Percentiles rank a stretch among this genome's conserved stretches.
These are phyloP conservation scores for Colletotrichum sp. DNA, from an alignment of 2,329 filamentous ascomycete species.

Conservation along the genomic window DNA sequence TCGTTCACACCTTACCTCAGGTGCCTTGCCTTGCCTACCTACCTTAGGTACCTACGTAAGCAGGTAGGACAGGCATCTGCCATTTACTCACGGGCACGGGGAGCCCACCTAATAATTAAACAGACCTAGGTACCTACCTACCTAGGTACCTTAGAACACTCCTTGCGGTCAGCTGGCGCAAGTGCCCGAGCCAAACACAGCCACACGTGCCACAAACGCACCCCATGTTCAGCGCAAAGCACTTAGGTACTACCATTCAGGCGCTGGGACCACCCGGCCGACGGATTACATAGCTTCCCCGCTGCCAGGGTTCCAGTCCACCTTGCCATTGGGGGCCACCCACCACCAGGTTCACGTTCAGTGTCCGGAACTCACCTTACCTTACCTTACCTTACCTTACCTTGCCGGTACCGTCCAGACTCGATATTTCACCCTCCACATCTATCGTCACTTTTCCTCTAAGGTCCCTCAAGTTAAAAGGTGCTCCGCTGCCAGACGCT, in stretches of 20 bases:
- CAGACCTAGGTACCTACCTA: not conserved
- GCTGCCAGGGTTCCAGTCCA: slow-evolving; percentile 6
- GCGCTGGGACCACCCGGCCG: slow-evolving; percentile 1
- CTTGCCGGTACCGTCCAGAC: not conserved
- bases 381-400: not conserved
- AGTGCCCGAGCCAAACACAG: not conserved
- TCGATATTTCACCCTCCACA: not conserved
- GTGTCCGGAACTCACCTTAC: not conserved
- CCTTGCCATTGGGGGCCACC: not conserved
- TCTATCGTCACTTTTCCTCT: not conserved
- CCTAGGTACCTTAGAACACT: not conserved
- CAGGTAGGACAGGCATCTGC: not conserved
- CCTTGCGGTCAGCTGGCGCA: not conserved
- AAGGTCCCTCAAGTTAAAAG: not conserved
- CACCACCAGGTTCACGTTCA: not conserved
- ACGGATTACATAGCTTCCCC: slow-evolving; percentile 19
- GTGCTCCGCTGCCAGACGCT: not conserved
- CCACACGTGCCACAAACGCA: slow-evolving; percentile 7
- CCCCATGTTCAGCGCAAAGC: not conserved
- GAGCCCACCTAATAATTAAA: not conserved
- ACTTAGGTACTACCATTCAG: not conserved
- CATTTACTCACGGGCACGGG: not conserved
- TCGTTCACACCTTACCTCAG: not conserved
- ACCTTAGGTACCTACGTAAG: no score
- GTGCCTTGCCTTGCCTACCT: not conserved